Conservation (phyloP, 2,329 filamentous ascomycete genomes). For the Didymella keratinophila region DNA sequence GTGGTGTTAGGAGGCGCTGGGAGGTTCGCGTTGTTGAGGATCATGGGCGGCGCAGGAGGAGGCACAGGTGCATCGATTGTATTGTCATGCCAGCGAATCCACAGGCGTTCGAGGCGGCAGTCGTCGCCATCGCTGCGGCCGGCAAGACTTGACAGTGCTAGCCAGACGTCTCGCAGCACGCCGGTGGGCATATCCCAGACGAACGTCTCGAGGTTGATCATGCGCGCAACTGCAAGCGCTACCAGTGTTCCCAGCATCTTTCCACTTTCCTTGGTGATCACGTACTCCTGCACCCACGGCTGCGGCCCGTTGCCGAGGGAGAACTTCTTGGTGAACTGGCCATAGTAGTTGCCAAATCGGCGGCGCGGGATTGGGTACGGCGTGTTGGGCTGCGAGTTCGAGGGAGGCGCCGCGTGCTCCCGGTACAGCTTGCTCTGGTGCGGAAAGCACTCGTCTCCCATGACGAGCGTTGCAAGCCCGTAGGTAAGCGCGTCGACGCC, state of each 20-base stretch:
- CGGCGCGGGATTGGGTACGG: conserved; percentile 51
- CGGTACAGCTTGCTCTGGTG: conserved; percentile 48
- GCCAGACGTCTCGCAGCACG: conserved; percentile 80
- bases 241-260: conserved; percentile 90
- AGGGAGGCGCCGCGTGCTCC: conserved; percentile 22
- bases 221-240: conserved; percentile 78
- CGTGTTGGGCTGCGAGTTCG: conserved; percentile 26
- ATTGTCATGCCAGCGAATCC: conserved; percentile 86
- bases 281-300: conserved; percentile 82
- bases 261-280: conserved; percentile 81
- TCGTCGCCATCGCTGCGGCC: conserved; percentile 66
- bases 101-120: conserved; percentile 75
- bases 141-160: conserved; percentile 75
- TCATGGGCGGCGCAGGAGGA: conserved; percentile 50
- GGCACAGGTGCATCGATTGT: conserved; percentile 54
- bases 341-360: conserved; percentile 75
- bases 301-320: conserved; percentile 82
- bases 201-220: conserved; percentile 83
- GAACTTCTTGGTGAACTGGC: conserved; percentile 81
- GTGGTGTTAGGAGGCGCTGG: conserved; percentile 50
- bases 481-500: conserved; percentile 85
- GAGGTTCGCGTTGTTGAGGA: conserved; percentile 47
- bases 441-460: conserved; percentile 72
- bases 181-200: conserved; percentile 92
- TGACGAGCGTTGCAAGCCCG: conserved; percentile 79